Conservation (phyloP, 129 eudicot species). For the Kitagawia praeruptora region DNA sequence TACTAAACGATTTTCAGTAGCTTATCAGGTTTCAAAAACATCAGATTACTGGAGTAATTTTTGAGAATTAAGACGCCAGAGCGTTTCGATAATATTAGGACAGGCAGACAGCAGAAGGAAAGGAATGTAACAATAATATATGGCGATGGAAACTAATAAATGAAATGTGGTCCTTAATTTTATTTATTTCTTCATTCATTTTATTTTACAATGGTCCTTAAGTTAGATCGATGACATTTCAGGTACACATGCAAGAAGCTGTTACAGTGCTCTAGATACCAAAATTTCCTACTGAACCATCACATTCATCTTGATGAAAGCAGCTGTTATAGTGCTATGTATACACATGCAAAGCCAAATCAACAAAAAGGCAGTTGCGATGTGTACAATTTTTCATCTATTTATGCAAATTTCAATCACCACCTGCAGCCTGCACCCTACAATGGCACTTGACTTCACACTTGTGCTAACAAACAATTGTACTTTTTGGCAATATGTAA, state of each 20-base stretch:
- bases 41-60: neutral
- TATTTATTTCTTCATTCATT: neutral
- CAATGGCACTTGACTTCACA: neutral
- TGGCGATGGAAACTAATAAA: neutral
- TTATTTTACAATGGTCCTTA: neutral
- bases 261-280: neutral
- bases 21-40: too few relatives aligned
- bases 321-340: neutral
- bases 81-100: neutral
- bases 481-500: neutral
- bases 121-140: neutral
- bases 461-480: neutral
- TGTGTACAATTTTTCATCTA: neutral
- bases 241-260: neutral
- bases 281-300: neutral
- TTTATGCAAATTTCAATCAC: neutral
- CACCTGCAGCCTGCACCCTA: neutral
- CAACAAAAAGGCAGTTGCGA: neutral
- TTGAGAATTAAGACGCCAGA: neutral
- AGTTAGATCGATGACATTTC: neutral
- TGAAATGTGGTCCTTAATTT: constrained; percentile 2
- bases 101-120: neutral
- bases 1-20: neutral
- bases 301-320: neutral
- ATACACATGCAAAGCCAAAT: constrained; percentile 2